phyloP scores from a whole-genome alignment of 176 grass and related monocot genomes.

The Oryza meridionalis region DNA sequence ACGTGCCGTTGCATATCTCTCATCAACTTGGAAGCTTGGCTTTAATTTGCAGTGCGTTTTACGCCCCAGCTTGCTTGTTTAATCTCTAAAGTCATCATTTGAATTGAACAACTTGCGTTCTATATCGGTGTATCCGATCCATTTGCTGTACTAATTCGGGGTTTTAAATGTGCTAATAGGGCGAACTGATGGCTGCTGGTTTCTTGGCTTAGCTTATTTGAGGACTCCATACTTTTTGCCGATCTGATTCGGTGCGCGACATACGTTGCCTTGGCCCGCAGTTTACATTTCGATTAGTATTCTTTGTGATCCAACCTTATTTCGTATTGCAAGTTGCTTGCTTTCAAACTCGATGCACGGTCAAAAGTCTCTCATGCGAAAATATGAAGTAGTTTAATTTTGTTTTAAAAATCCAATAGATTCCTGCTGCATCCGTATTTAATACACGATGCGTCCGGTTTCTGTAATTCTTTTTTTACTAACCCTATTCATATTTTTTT shows the following conservation, averaged over 20 bases:
- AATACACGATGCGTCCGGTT: no score
- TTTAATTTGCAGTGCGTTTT: background rate
- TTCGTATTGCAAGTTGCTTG: no score
- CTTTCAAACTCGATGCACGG: no score
- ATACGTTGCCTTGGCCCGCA: background rate
- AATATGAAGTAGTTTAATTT: no score
- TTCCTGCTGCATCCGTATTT: no score
- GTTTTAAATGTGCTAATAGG: background rate
- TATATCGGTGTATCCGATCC: background rate
- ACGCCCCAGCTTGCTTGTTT: background rate
- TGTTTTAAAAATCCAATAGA: no score
- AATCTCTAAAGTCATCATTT: background rate
- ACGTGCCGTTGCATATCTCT: no score
- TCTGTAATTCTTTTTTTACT: no score
- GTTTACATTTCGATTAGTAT: background rate
- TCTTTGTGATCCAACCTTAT: background rate
- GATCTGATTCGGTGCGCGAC: background rate
- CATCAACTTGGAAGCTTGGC: background rate
- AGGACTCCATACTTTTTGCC: background rate
- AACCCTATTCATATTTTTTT: no score
- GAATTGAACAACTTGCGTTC: background rate
- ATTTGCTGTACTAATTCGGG: background rate
- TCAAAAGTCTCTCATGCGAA: no score
- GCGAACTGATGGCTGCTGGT: background rate
- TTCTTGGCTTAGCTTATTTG: background rate